Evolutionary conservation across 305 asterid species (phyloP).

Genomic region (Plantago coronopus): DNA sequence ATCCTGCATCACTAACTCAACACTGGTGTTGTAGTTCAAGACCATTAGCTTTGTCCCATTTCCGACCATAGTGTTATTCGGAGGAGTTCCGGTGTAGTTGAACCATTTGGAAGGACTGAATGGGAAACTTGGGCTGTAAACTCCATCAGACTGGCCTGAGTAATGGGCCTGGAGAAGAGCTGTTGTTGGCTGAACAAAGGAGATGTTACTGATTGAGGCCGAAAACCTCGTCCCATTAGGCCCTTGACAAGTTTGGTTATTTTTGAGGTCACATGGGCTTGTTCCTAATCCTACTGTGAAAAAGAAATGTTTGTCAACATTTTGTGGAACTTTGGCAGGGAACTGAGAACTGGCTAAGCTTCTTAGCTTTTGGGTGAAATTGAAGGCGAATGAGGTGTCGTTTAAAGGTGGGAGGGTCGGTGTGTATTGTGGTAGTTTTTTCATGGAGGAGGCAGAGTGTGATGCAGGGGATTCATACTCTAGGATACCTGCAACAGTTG

Average conservation of each 20-base stretch:
- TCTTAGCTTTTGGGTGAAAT: slow-evolving; percentile 28
- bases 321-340: slow-evolving; percentile 45
- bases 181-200: slow-evolving; percentile 38
- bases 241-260: slow-evolving; percentile 46
- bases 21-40: slow-evolving; percentile 40
- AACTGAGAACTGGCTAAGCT: slow-evolving; percentile 30
- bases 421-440: slow-evolving; percentile 29
- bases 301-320: slow-evolving; percentile 31
- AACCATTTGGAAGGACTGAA: slow-evolving; percentile 35
- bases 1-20: slow-evolving; percentile 60
- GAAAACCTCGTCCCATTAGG: slow-evolving; percentile 45
- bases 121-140: slow-evolving; percentile 44
- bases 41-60: slow-evolving; percentile 47
- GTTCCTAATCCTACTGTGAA: slow-evolving; percentile 54
- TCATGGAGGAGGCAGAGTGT: slow-evolving; percentile 1
- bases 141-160: slow-evolving; percentile 33
- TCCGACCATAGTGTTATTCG: slow-evolving; percentile 43
- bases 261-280: slow-evolving; percentile 29
- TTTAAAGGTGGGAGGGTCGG: slow-evolving; percentile 40
- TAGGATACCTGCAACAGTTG: slow-evolving; percentile 42
- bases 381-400: slow-evolving; percentile 38
- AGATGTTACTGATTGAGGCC: slow-evolving; percentile 43
- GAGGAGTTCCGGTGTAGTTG: slow-evolving; percentile 47
- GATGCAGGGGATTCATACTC: slow-evolving; percentile 34
- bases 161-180: slow-evolving; percentile 51